Evolutionary conservation across 306 rosid genomes (phyloP).

Genomic region (Lathyrus oleraceus): DNA sequence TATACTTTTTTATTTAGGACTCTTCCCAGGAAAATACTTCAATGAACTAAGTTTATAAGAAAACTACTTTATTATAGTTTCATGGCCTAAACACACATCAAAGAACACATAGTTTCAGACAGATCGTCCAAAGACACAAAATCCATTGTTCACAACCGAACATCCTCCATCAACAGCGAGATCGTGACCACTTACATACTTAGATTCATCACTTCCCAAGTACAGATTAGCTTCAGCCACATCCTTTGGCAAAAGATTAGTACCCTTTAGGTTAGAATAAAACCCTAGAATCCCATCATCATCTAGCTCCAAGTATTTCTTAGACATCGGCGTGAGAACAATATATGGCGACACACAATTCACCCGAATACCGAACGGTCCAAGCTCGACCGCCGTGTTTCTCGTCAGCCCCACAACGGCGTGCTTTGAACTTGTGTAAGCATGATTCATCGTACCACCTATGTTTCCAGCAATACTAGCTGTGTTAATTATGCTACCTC

Average conservation of each 20-base stretch:
- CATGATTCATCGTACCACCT: constrained; percentile 41
- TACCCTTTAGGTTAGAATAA: constrained; percentile 44
- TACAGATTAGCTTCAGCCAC: constrained; percentile 55
- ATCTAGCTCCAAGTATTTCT: background rate
- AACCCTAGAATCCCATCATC: background rate
- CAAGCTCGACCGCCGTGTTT: constrained; percentile 48
- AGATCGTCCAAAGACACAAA: background rate
- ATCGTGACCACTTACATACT: constrained; percentile 51
- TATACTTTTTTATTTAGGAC: too few relatives aligned
- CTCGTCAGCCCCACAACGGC: constrained; percentile 42
- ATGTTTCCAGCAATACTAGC: constrained; percentile 33
- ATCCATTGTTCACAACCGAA: background rate
- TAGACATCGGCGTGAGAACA: constrained; percentile 27
- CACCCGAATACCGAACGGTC: constrained; percentile 50
- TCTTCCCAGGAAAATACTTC: too few relatives aligned
- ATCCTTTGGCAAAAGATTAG: constrained; percentile 31
- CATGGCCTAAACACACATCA: too few relatives aligned
- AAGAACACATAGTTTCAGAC: background rate
- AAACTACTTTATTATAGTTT: too few relatives aligned
- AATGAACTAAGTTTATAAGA: too few relatives aligned
- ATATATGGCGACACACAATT: constrained; percentile 46
- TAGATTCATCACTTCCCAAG: constrained; percentile 52
- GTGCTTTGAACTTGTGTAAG: constrained; percentile 49
- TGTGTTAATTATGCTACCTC: constrained; percentile 42
- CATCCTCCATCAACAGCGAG: constrained; percentile 55